Percentiles rank a stretch among this genome's conserved stretches.
Evolutionary conservation across 2,329 filamentous ascomycete species (phyloP).

Genomic region (Colletotrichum godetiae): DNA sequence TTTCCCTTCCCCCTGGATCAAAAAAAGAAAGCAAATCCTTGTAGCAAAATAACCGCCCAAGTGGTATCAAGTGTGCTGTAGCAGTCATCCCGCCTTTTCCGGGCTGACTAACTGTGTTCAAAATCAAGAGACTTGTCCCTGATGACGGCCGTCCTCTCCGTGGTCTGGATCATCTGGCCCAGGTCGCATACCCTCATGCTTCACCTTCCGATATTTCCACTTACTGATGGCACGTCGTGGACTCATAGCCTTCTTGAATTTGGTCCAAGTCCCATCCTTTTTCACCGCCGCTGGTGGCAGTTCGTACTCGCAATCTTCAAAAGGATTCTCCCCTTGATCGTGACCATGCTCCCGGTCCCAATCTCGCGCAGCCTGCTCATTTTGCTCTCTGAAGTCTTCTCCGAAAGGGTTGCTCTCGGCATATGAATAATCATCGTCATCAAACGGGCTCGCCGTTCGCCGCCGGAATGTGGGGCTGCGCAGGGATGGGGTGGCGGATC

Average conservation of each 20-base stretch:
- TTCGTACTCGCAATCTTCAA: slow-evolving; percentile 32
- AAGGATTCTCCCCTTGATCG: slow-evolving; percentile 7
- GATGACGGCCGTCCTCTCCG: neutral
- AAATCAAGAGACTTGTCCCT: slow-evolving; percentile 7
- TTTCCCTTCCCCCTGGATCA: neutral
- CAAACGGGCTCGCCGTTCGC: slow-evolving; percentile 21
- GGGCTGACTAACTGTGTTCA: neutral
- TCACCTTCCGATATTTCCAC: slow-evolving; percentile 30
- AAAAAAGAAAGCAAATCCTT: neutral
- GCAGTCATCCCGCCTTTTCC: neutral
- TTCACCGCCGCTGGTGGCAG: slow-evolving; percentile 9
- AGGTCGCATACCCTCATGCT: neutral
- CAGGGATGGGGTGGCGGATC: slow-evolving; percentile 23
- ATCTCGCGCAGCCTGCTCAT: slow-evolving; percentile 7
- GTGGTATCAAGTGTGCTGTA: neutral
- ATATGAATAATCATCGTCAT: slow-evolving; percentile 27
- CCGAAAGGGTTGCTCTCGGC: slow-evolving; percentile 28
- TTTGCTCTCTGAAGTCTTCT: slow-evolving; percentile 27
- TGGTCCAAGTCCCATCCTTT: slow-evolving; percentile 25
- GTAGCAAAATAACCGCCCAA: neutral
- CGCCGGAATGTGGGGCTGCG: slow-evolving; percentile 28
- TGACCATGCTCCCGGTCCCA: neutral
- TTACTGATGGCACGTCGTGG: slow-evolving; percentile 29
- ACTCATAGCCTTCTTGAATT: slow-evolving; percentile 34
- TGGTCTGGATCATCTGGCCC: slow-evolving; percentile 18